These are phyloP conservation scores for Aquanectria penicillioides DNA, from an alignment of 2,329 filamentous ascomycete genomes.

Conservation along the genomic window DNA sequence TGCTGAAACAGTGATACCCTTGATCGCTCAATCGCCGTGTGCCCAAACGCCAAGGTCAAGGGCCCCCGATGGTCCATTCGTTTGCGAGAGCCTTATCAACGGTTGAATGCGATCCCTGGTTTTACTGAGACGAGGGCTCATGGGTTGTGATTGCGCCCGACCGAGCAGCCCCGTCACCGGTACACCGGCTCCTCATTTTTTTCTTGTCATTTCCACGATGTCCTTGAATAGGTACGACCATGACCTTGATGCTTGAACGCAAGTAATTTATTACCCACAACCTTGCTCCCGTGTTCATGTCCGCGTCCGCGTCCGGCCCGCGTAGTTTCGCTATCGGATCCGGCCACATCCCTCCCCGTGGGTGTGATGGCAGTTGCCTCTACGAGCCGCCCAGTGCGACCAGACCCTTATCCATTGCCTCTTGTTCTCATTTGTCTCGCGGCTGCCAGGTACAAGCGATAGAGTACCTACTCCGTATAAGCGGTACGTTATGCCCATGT, in stretches of 20 bases:
- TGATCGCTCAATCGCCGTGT: slow-evolving; percentile 1
- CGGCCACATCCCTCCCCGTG: neutral
- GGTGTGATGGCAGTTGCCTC: too few species aligned
- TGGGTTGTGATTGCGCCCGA: neutral
- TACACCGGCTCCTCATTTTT: slow-evolving; percentile 1
- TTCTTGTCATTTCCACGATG: neutral
- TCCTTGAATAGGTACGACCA: neutral
- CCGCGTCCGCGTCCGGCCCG: slow-evolving; percentile 18
- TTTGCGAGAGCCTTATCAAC: slow-evolving; percentile 1
- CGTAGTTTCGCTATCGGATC: neutral
- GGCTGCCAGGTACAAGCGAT: neutral
- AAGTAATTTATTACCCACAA: slow-evolving; percentile 5
- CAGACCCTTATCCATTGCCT: neutral
- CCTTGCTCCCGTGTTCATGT: slow-evolving; percentile 9
- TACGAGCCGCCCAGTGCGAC: neutral
- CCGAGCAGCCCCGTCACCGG: slow-evolving; percentile 9
- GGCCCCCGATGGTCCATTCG: neutral
- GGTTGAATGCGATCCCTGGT: neutral
- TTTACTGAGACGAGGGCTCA: slow-evolving; percentile 6
- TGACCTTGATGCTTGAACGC: neutral
- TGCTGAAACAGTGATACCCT: slow-evolving; percentile 5
- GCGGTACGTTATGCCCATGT: neutral
- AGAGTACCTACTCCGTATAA: neutral
- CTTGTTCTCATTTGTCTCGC: neutral
- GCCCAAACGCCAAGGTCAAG: neutral